Conservation (phyloP, 2,329 filamentous ascomycete species). For the Mycosphaerella sp. region DNA sequence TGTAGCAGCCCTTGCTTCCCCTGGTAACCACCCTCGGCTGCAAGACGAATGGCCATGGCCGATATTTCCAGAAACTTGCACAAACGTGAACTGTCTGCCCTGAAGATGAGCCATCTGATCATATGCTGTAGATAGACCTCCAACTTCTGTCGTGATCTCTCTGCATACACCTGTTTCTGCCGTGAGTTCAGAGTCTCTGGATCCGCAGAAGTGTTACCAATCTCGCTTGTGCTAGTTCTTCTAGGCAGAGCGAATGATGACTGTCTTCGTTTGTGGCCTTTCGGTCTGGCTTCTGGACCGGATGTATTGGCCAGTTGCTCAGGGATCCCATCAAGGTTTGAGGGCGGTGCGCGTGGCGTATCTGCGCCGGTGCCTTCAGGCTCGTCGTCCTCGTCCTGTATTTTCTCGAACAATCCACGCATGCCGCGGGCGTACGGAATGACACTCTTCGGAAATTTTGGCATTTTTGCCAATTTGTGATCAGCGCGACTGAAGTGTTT, state of each 20-base stretch:
- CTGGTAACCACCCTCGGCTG: conserved; percentile 93
- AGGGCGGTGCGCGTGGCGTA: conserved; percentile 30
- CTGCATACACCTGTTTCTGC: conserved; percentile 57
- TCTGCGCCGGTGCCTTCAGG: conserved; percentile 45
- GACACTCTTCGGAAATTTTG: conserved; percentile 80
- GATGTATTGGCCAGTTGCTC: conserved; percentile 2
- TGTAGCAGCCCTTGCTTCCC: conserved; percentile 94
- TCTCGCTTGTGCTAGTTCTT: conserved; percentile 48
- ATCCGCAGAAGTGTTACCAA: conserved; percentile 37
- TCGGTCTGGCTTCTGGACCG: conserved; percentile 33
- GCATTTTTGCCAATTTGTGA: conserved; percentile 64
- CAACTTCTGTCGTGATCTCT: conserved; percentile 75
- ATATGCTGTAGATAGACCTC: conserved; percentile 89
- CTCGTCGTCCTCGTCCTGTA: conserved; percentile 66
- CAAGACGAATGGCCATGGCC: conserved; percentile 84
- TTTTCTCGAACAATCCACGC: conserved; percentile 50
- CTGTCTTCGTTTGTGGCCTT: conserved; percentile 44
- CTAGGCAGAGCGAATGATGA: conserved; percentile 54
- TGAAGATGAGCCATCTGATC: conserved; percentile 95
- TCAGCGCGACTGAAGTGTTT: conserved; percentile 64
- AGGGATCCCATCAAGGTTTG: conserved; percentile 1
- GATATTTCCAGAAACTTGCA: conserved; percentile 96
- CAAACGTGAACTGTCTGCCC: conserved; percentile 87
- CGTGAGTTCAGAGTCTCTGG: conserved; percentile 28
- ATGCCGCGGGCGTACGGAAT: conserved; percentile 84